phyloP scores from a whole-genome alignment of 148 eudicot species.

The Pouteria glomerata region DNA sequence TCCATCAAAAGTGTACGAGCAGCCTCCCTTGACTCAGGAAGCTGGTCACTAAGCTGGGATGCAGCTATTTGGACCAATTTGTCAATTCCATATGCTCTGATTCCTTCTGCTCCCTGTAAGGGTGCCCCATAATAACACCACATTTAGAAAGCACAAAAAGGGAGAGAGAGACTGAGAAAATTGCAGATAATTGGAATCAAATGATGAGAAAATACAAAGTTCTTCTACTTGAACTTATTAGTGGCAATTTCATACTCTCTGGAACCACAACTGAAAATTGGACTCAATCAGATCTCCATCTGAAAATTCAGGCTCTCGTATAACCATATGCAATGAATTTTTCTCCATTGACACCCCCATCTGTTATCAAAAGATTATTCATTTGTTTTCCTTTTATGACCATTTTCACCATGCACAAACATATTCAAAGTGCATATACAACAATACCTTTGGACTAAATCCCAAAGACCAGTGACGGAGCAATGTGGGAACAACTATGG shows the following conservation, averaged over 20 bases:
- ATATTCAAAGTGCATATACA: no score
- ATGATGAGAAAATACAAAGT: background rate
- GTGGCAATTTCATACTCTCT: background rate
- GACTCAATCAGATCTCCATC: background rate
- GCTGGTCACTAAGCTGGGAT: conserved; percentile 64
- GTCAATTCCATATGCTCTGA: conserved; percentile 47
- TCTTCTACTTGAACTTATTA: no score
- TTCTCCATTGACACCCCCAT: background rate
- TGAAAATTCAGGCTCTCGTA: background rate
- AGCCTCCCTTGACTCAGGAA: conserved; percentile 74
- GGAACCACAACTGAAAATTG: background rate
- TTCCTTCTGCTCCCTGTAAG: conserved; percentile 52
- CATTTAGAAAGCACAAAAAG: background rate
- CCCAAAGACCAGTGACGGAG: no score
- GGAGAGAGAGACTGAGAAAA: background rate
- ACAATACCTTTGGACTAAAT: no score
- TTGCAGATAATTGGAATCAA: background rate
- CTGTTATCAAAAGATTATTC: no score
- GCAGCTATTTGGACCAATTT: conserved; percentile 60
- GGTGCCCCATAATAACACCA: background rate
- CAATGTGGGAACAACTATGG: no score
- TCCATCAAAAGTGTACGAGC: conserved; percentile 59
- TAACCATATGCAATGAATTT: background rate
- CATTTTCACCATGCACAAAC: no score
- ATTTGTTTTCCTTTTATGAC: no score